Percentiles rank a stretch among this genome's conserved stretches.
Conservation (phyloP, 495 filamentous ascomycete species). For the Trypethelium eluteriae region DNA sequence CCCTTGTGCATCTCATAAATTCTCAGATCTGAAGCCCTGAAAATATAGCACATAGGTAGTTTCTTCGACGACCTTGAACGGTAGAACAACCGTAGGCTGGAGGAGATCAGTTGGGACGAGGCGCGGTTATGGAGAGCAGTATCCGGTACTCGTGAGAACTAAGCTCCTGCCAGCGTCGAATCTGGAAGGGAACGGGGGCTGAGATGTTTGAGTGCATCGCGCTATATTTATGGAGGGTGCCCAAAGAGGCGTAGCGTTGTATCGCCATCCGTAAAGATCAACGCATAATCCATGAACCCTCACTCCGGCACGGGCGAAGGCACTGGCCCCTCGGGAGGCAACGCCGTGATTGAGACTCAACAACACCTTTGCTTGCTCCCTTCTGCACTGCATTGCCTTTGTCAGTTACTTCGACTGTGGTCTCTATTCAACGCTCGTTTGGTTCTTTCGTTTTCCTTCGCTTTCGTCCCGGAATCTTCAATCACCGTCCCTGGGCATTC, state of each 20-base stretch:
- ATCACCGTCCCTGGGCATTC: not conserved
- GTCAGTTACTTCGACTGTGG: not conserved
- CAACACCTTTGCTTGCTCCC: not conserved
- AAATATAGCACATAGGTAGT: not conserved
- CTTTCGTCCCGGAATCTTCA: not conserved
- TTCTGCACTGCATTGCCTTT: not conserved
- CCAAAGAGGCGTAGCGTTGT: not conserved
- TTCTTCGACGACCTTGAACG: too few species aligned
- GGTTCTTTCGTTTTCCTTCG: not conserved
- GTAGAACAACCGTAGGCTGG: too few species aligned
- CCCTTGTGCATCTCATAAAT: not conserved
- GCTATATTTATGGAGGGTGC: slow-evolving; percentile 3
- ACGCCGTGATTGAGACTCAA: too few species aligned
- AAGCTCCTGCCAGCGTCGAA: not conserved
- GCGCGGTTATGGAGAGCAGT: too few species aligned
- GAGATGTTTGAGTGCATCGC: not conserved
- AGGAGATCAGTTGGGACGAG: too few species aligned
- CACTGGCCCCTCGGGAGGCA: too few species aligned
- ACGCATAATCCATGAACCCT: not conserved
- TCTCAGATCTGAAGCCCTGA: not conserved
- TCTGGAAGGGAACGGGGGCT: not conserved
- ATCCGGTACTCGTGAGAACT: not conserved
- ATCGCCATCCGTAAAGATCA: not conserved
- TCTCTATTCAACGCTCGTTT: slow-evolving; percentile 1
- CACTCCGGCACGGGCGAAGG: not conserved